A percentile compares a stretch with the other conserved stretches of the same genome.
Evolutionary conservation across 192 early-diverging fungal species (phyloP).

Genomic region (Piromyces finnis): DNA sequence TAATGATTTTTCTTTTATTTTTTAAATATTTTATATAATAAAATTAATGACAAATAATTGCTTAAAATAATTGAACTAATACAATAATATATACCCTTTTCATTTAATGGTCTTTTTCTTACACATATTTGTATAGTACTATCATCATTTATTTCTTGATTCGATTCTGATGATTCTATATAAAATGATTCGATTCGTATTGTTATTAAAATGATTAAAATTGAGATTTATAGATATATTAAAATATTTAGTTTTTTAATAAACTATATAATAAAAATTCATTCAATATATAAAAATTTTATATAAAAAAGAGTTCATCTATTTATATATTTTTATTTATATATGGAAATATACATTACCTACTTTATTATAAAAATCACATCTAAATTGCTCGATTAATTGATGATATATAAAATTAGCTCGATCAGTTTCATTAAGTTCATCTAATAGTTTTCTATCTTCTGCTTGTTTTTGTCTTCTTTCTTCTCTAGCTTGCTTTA

Average conservation of each 20-base stretch:
- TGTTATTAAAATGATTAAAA: too few species aligned
- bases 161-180: too few species aligned
- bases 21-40: too few species aligned
- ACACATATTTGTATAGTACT: neutral
- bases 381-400: neutral
- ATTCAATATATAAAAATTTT: too few species aligned
- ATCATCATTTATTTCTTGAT: neutral
- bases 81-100: neutral
- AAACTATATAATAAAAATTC: too few species aligned
- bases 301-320: too few species aligned
- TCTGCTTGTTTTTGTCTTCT: neutral
- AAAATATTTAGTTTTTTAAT: too few species aligned
- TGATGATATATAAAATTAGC: neutral
- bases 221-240: too few species aligned
- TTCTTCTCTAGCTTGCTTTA: neutral
- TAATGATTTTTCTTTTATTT: slow-evolving; percentile 1
- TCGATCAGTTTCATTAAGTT: neutral
- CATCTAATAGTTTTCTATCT: neutral
- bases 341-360: neutral
- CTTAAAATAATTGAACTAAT: too few species aligned
- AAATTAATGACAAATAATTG: too few species aligned
- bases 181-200: too few species aligned
- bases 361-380: neutral
- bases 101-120: neutral
- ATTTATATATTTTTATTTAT: too few species aligned